Percentiles rank a stretch among this genome's conserved stretches.
Evolutionary conservation across 148 eudicot species (phyloP).

Genomic region (Camellia sinensis): DNA sequence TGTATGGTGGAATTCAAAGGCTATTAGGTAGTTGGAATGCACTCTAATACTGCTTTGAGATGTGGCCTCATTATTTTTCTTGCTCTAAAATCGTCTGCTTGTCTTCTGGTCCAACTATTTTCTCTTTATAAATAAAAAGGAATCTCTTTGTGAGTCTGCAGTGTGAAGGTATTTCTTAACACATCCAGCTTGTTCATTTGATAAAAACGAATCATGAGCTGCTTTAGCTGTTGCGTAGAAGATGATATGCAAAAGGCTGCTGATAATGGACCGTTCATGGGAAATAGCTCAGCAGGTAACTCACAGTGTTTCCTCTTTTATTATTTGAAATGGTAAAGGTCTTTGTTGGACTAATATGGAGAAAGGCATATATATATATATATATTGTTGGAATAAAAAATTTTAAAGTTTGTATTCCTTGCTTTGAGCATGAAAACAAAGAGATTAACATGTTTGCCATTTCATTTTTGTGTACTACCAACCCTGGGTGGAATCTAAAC

Average conservation of each 20-base stretch:
- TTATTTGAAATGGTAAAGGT: not conserved
- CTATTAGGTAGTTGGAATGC: no score
- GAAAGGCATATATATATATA: not conserved
- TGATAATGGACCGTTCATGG: slow-evolving; percentile 65
- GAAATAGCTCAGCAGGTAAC: slow-evolving; percentile 55
- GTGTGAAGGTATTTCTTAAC: slow-evolving; percentile 4
- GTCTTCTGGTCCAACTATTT: no score
- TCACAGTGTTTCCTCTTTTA: not conserved
- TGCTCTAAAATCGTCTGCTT: no score
- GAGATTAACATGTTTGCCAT: not conserved
- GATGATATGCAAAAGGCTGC: slow-evolving; percentile 62
- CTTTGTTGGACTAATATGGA: not conserved
- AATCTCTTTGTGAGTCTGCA: not conserved
- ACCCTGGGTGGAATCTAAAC: not conserved
- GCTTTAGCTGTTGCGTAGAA: slow-evolving; percentile 75
- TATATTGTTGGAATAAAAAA: not conserved
- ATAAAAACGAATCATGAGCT: slow-evolving; percentile 47
- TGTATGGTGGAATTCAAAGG: no score
- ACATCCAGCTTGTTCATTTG: slow-evolving; percentile 25
- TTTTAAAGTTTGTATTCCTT: not conserved
- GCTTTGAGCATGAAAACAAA: not conserved
- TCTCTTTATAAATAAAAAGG: not conserved
- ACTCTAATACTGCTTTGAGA: no score
- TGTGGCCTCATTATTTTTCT: no score
- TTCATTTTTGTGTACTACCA: not conserved